Evolutionary conservation across 208 protist genomes (phyloP).

Genomic region (Leishmania major): DNA sequence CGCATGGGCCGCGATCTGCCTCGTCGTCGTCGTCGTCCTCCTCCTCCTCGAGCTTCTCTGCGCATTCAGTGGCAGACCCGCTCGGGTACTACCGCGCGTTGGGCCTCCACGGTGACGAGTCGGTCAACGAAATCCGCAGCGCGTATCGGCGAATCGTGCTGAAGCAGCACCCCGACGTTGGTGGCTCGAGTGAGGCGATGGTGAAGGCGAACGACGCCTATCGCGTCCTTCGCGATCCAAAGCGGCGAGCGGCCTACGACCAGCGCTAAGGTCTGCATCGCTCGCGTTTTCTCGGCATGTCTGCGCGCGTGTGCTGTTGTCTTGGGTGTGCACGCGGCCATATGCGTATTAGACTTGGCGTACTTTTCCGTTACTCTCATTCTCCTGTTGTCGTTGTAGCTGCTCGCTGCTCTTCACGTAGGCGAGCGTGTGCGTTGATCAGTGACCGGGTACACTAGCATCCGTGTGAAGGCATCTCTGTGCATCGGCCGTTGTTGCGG

Average conservation of each 20-base stretch:
- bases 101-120: conserved; percentile 68
- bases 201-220: conserved; percentile 94
- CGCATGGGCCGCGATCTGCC: neutral
- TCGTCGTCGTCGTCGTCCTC: conserved; percentile 19
- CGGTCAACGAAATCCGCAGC: conserved; percentile 89
- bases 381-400: neutral
- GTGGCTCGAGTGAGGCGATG: conserved; percentile 75
- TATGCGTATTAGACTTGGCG: neutral
- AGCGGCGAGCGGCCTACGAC: conserved; percentile 97
- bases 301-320: neutral
- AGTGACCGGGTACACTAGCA: neutral
- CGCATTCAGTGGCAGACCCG: conserved; percentile 30
- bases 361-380: no score
- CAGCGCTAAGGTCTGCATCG: conserved; percentile 1
- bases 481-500: neutral
- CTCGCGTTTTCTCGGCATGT: neutral
- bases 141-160: conserved; percentile 82
- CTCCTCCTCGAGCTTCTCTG: neutral
- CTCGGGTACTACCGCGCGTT: conserved; percentile 81
- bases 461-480: neutral
- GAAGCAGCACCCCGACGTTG: conserved; percentile 83
- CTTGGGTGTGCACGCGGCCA: neutral
- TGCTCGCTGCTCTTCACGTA: neutral
- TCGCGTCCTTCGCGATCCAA: conserved; percentile 95
- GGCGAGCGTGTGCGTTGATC: neutral